These are phyloP conservation scores for Alternaria novae-zelandiae DNA, from an alignment of 2,329 filamentous ascomycete genomes.

Conservation along the genomic window DNA sequence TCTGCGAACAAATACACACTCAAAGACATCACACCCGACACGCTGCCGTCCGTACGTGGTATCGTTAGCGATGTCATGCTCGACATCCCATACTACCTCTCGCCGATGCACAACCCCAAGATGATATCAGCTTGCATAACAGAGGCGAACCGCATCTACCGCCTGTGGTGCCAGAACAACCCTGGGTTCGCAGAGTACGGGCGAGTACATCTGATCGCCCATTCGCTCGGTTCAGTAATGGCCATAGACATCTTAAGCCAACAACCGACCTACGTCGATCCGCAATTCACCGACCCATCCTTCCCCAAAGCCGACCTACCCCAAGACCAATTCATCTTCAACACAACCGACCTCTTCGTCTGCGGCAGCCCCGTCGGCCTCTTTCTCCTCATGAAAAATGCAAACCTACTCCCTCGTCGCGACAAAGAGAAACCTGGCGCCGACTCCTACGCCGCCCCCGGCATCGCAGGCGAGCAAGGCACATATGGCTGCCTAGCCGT, in stretches of 20 bases:
- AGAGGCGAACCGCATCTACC: conserved; percentile 95
- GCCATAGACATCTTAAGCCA: conserved; percentile 87
- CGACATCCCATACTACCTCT: conserved; percentile 97
- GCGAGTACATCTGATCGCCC: conserved; percentile 88
- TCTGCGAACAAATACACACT: conserved; percentile 70
- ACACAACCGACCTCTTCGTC: conserved; percentile 87
- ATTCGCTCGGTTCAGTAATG: conserved; percentile 95
- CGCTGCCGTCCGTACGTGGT: conserved; percentile 86
- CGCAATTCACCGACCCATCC: conserved; percentile 41
- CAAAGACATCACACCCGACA: conserved; percentile 89
- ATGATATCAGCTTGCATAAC: conserved; percentile 89
- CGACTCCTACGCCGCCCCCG: conserved; percentile 59
- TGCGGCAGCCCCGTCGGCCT: conserved; percentile 91
- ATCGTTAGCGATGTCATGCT: conserved; percentile 98
- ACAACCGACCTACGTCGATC: conserved; percentile 76
- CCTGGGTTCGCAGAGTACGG: conserved; percentile 81
- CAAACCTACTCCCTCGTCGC: conserved; percentile 74
- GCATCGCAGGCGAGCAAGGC: conserved; percentile 78
- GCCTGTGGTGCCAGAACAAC: conserved; percentile 93
- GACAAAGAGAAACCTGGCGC: conserved; percentile 78
- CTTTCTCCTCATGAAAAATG: conserved; percentile 84
- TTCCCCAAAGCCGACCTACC: conserved; percentile 57
- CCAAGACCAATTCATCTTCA: conserved; percentile 76
- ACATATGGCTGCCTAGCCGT: conserved; percentile 90
- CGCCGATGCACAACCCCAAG: conserved; percentile 84